phyloP scores from a whole-genome alignment of 495 filamentous ascomycete genomes.

The Daldinia vernicosa region DNA sequence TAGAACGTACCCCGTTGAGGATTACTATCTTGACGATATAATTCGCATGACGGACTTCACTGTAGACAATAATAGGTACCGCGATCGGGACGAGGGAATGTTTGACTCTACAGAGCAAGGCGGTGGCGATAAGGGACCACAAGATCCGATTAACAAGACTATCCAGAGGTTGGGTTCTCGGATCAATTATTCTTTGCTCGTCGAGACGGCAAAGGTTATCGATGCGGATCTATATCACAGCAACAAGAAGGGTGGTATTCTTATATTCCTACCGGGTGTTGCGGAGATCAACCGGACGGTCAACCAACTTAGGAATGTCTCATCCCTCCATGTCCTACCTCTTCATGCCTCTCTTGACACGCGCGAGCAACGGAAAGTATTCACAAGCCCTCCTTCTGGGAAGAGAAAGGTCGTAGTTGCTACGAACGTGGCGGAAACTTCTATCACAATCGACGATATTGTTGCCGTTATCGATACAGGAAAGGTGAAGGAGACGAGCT shows the following conservation, averaged over 20 bases:
- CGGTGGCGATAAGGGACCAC: conserved; percentile 23
- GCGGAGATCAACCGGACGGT: conserved; percentile 88
- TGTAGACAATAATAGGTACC: conserved; percentile 48
- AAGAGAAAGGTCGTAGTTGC: conserved; percentile 92
- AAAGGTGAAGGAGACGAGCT: conserved; percentile 94
- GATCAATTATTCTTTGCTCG: conserved; percentile 93
- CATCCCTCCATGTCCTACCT: conserved; percentile 80
- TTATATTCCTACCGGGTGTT: conserved; percentile 89
- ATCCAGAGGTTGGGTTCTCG: conserved; percentile 81
- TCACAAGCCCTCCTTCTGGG: conserved; percentile 75
- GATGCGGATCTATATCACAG: conserved; percentile 71
- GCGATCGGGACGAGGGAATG: conserved; percentile 43
- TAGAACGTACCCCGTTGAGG: conserved; percentile 87
- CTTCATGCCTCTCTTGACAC: conserved; percentile 92
- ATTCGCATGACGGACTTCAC: conserved; percentile 80
- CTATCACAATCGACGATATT: conserved; percentile 96
- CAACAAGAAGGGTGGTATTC: conserved; percentile 78
- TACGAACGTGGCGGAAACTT: conserved; percentile 97
- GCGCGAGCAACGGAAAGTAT: conserved; percentile 85
- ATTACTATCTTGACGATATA: conserved; percentile 91
- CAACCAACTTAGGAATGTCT: conserved; percentile 71
- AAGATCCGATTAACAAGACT: conserved; percentile 66
- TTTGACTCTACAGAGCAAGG: conserved; percentile 46
- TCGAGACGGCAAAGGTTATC: conserved; percentile 78
- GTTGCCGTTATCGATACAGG: conserved; percentile 97